Evolutionary conservation across 345 rosid species (phyloP), one percentile per base, ranked within the genome.

Genomic region (Cochlearia excelsa): DNA sequence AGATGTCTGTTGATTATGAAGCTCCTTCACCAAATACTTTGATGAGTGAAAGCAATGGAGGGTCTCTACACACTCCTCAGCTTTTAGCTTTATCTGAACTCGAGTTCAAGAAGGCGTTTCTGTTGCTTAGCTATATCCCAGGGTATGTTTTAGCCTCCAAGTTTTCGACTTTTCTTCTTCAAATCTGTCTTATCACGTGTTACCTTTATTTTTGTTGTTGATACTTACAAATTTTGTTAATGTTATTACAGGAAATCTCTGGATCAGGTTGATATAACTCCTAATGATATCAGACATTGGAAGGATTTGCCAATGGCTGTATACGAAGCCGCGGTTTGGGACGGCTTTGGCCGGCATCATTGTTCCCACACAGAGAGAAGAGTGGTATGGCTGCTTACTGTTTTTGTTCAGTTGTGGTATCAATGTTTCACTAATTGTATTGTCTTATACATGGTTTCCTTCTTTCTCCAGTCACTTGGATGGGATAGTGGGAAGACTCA

Each of bases 21-120:
- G 63, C 57, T 62, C 63, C 52, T 41, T 61, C 67, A 30, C 54
- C 30, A 0, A 58, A 68, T 39, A 30, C 46, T 62, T 16, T 49
- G 59, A 35, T 51, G 51, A 46, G 37, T 42, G 51, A 70, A 63
- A 6, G 1, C 9, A 26, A 51, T 26, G 54, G 45, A 57, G 45
- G 60, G n/a, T 70, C 65, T 38, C 9, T 28, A 9, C 42, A 43
- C 35, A 73, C 61, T 44, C 67, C 84, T 2, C 79, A 76, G 63
- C 54, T 77, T 6, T 44, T 67, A 46, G 89, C 87, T 4, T 71
- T 84, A 54, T 71, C 81, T 7, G 84, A 81, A 16, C 86, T 84
- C 1, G 89, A 89, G 49, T 86, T 84, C 34, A 67, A 81, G 7
- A 86, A 82, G 53, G 77, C 73, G 3, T 89, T 89, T 63, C 72